phyloP scores from a whole-genome alignment of 139 green algal genomes.

The Nannochloris sp. region DNA sequence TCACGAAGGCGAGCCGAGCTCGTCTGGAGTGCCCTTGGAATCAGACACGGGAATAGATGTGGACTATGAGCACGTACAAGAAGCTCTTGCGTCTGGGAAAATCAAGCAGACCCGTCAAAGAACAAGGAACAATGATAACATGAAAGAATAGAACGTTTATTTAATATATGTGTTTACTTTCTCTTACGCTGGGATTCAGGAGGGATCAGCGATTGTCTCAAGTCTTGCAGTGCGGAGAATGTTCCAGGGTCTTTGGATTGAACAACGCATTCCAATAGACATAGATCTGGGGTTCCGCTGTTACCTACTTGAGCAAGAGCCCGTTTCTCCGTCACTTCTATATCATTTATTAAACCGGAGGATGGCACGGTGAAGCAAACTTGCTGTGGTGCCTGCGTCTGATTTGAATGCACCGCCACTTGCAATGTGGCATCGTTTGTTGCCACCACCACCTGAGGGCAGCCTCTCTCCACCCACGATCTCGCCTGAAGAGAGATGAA shows the following conservation, averaged over 20 bases:
- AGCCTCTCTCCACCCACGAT: neutral
- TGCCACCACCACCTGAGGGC: slow-evolving; percentile 6
- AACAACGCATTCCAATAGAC: slow-evolving; percentile 2
- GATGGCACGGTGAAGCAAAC: slow-evolving; percentile 2
- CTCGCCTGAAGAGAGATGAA: slow-evolving; percentile 1
- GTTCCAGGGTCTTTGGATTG: slow-evolving; percentile 2
- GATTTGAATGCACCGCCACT: slow-evolving; percentile 1
- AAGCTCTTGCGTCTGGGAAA: neutral
- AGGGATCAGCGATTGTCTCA: slow-evolving; percentile 3
- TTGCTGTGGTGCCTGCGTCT: neutral
- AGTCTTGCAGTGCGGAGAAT: slow-evolving; percentile 2
- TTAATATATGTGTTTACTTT: neutral
- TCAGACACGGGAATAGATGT: neutral
- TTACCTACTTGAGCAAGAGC: neutral
- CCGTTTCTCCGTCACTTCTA: slow-evolving; percentile 3
- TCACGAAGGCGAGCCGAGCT: slow-evolving; percentile 49
- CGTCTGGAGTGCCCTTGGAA: slow-evolving; percentile 23
- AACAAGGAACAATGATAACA: neutral
- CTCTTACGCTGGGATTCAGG: neutral
- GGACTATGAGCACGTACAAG: neutral
- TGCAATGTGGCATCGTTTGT: slow-evolving; percentile 3
- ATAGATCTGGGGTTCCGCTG: neutral
- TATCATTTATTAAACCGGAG: slow-evolving; percentile 8
- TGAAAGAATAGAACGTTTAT: neutral
- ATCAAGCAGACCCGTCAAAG: neutral